A percentile compares a stretch with the other conserved stretches of the same genome.
Evolutionary conservation across 208 protist genomes (phyloP).

Genomic region (Strigomonas oncopelti): DNA sequence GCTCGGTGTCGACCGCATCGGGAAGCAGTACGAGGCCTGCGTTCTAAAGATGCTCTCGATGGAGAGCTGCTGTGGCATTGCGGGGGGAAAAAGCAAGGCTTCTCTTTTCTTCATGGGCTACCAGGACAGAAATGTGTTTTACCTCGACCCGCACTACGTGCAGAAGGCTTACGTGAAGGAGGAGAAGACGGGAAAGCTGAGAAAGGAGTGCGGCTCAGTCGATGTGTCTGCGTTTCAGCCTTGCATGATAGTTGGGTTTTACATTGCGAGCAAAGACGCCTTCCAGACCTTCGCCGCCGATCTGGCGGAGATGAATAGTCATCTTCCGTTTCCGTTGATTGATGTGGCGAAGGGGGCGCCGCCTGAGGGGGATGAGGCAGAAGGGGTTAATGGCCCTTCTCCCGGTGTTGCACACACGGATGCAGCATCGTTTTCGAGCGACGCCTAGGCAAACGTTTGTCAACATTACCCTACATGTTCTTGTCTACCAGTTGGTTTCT

Average conservation of each 20-base stretch:
- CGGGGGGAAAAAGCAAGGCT: slow-evolving; percentile 37
- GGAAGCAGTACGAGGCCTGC: slow-evolving; percentile 34
- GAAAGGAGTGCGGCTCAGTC: slow-evolving; percentile 13
- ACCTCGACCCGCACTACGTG: slow-evolving; percentile 72
- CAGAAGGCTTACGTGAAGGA: slow-evolving; percentile 50
- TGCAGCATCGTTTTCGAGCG: not conserved
- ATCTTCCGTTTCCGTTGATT: slow-evolving; percentile 53
- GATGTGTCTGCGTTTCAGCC: slow-evolving; percentile 20
- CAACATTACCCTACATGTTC: not conserved
- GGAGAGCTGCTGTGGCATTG: slow-evolving; percentile 48
- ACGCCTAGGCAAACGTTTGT: not conserved
- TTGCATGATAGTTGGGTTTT: slow-evolving; percentile 67
- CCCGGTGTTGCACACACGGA: not conserved
- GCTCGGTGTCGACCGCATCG: slow-evolving; percentile 45
- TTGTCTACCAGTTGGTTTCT: not conserved
- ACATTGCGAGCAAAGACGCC: slow-evolving; percentile 34
- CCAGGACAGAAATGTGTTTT: slow-evolving; percentile 51
- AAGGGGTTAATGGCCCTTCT: not conserved
- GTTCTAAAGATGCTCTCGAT: slow-evolving; percentile 47
- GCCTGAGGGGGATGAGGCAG: not conserved
- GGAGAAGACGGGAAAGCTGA: slow-evolving; percentile 19
- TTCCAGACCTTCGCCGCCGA: slow-evolving; percentile 40
- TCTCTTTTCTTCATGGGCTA: slow-evolving; percentile 63
- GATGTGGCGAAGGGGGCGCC: slow-evolving; percentile 4
- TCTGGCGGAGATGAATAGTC: slow-evolving; percentile 27